phyloP scores from a whole-genome alignment of 2,329 filamentous ascomycete genomes.

The Penicillium sp. region DNA sequence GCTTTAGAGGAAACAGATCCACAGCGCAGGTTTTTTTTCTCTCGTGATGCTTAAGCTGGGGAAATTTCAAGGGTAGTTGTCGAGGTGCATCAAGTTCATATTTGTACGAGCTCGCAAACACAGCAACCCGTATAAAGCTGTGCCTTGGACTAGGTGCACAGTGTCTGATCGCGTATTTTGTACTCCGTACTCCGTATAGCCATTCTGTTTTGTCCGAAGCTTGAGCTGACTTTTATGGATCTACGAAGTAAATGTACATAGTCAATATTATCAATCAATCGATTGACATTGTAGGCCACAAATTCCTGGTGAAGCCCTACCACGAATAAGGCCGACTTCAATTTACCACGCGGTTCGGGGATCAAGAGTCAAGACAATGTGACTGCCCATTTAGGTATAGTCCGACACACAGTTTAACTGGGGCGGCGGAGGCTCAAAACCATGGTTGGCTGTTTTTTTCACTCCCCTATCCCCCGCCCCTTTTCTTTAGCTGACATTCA shows the following conservation, averaged over 20 bases:
- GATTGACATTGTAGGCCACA: neutral
- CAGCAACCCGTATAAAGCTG: neutral
- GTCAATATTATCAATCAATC: no score
- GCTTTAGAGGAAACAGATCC: constrained; percentile 18
- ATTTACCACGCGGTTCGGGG: constrained; percentile 21
- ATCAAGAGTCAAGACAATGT: constrained; percentile 26
- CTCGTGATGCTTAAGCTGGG: constrained; percentile 20
- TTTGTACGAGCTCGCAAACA: neutral
- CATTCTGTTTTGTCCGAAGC: neutral
- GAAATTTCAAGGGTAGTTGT: constrained; percentile 21
- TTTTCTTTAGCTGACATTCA: constrained; percentile 15
- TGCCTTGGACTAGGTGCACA: neutral
- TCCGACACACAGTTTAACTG: constrained; percentile 9
- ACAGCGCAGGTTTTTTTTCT: constrained; percentile 17
- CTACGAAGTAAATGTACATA: neutral
- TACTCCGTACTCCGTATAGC: no score
- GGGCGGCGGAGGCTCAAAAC: constrained; percentile 32
- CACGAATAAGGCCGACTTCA: constrained; percentile 21
- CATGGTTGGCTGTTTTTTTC: constrained; percentile 26
- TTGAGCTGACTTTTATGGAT: neutral
- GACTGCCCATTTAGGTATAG: constrained; percentile 22
- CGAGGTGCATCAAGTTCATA: constrained; percentile 20
- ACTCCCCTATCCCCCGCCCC: constrained; percentile 17
- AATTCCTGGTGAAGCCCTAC: constrained; percentile 5
- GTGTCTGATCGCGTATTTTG: neutral